Conservation (phyloP, 805 yeast genomes). For the Naumovozyma castellii region DNA sequence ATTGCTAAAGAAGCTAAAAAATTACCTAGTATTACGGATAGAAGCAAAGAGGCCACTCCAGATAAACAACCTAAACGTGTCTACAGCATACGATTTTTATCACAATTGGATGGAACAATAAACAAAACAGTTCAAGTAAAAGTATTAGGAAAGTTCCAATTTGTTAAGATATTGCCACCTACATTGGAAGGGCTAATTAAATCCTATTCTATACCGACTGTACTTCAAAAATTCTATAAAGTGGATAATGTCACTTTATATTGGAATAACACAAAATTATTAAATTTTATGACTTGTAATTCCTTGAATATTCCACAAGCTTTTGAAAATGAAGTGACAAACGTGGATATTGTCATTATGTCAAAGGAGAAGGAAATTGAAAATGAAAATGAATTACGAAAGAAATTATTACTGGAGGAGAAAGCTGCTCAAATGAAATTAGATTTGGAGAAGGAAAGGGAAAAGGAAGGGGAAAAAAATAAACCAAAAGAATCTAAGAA, state of each 20-base stretch:
- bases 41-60: conserved; percentile 3
- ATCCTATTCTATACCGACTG: conserved; percentile 14
- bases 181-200: conserved; percentile 19
- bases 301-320: conserved; percentile 20
- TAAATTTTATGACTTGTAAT: conserved; percentile 27
- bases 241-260: conserved; percentile 20
- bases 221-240: conserved; percentile 11
- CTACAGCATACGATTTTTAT: conserved; percentile 20
- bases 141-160: conserved; percentile 22
- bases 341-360: conserved; percentile 17
- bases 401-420: conserved; percentile 7
- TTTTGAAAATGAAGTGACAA: conserved; percentile 17
- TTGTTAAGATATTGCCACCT: conserved; percentile 21
- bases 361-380: conserved; percentile 13
- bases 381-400: conserved; percentile 9
- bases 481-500: conserved; percentile 1
- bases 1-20: conserved; percentile 10
- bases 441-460: neutral
- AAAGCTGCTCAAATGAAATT: neutral
- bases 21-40: conserved; percentile 2
- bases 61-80: conserved; percentile 12
- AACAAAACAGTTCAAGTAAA: conserved; percentile 22
- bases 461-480: neutral
- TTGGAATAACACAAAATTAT: conserved; percentile 22
- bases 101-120: conserved; percentile 22